Conservation (phyloP, 305 asterid species). For the Fraxinus albicans region DNA sequence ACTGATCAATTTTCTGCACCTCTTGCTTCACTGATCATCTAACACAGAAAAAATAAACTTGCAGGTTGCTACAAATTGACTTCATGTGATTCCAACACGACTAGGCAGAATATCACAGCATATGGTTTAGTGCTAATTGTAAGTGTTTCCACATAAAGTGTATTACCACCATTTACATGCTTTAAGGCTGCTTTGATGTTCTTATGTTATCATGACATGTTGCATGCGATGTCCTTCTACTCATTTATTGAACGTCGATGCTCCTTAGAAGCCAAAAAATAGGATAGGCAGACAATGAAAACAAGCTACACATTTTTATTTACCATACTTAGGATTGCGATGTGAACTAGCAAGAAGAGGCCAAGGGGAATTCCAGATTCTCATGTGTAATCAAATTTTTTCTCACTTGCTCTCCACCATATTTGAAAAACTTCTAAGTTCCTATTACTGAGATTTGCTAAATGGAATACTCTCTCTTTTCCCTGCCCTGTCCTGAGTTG, state of each 20-base stretch:
- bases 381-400: background rate
- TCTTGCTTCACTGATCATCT: background rate
- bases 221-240: background rate
- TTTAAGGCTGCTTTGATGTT: background rate
- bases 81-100: slow-evolving; percentile 52
- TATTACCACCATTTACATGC: background rate
- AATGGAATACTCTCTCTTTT: background rate
- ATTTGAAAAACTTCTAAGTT: background rate
- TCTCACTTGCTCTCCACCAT: background rate
- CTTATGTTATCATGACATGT: background rate
- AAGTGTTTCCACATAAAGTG: slow-evolving; percentile 33
- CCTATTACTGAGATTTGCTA: background rate
- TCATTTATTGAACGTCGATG: background rate
- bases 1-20: background rate
- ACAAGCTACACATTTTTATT: background rate
- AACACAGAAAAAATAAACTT: slow-evolving; percentile 19
- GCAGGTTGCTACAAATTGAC: slow-evolving; percentile 72
- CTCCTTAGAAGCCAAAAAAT: background rate
- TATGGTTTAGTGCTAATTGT: slow-evolving; percentile 72
- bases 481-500: background rate
- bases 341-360: background rate
- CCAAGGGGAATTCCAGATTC: background rate
- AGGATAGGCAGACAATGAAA: background rate
- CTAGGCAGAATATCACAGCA: slow-evolving; percentile 65
- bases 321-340: background rate